Conservation (phyloP, 768 basidiomycete genomes). For the Trametes maxima region DNA sequence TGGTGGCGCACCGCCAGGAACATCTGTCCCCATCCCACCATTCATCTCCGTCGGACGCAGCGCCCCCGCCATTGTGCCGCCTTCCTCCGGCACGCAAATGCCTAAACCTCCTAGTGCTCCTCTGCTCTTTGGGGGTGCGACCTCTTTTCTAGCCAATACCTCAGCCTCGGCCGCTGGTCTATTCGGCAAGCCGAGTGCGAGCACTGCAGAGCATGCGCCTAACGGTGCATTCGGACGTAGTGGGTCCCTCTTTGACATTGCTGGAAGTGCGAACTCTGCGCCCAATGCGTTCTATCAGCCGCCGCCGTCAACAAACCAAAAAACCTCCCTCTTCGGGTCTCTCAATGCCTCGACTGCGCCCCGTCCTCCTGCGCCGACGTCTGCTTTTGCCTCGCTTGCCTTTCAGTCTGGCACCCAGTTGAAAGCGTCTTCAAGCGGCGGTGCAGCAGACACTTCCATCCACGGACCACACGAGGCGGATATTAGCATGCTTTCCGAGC, state of each 20-base stretch:
- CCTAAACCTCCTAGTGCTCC: constrained; percentile 10
- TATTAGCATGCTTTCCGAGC: constrained; percentile 23
- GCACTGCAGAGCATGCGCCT: not conserved
- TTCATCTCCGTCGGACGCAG: constrained; percentile 15
- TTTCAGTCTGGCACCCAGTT: not conserved
- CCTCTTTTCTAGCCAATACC: not conserved
- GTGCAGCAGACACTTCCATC: constrained; percentile 1
- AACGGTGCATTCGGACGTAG: not conserved
- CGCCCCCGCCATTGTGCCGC: not conserved
- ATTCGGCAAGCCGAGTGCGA: not conserved
- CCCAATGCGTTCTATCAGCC: constrained; percentile 73
- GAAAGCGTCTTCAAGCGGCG: not conserved
- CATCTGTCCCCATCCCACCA: constrained; percentile 12
- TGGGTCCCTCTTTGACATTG: constrained; percentile 42
- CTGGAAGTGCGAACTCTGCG: constrained; percentile 51
- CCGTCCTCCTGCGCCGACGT: constrained; percentile 5
- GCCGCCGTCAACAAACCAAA: constrained; percentile 33
- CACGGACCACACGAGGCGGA: constrained; percentile 17
- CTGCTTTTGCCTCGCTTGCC: constrained; percentile 12
- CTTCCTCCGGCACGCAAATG: constrained; percentile 11
- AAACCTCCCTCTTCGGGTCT: constrained; percentile 19
- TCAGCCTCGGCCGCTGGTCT: not conserved
- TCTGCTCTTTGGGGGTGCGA: constrained; percentile 17
- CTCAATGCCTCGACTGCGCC: constrained; percentile 4
- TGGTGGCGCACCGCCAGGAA: constrained; percentile 33